Evolutionary conservation across 2,329 filamentous ascomycete genomes (phyloP), one percentile per base, ranked within the genome.

Genomic region (Aspergillus sp.): DNA sequence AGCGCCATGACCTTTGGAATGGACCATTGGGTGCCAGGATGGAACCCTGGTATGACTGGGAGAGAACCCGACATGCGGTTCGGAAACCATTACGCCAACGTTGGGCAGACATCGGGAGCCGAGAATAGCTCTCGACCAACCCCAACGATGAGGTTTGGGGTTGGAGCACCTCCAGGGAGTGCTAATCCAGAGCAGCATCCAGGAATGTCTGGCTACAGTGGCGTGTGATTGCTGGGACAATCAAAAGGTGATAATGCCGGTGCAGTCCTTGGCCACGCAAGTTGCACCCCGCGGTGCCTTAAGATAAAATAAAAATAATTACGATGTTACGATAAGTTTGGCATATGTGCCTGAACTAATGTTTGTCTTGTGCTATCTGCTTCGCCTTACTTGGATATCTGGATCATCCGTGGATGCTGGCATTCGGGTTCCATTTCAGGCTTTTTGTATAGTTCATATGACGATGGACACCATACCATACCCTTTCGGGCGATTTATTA

Each of bases 1-100:
- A 82, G 79, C 17, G 83, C 84, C 53, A 74, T 89, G 3, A 86
- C 84, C 0, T 72, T 83, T 3, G 87, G 86, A 1, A 85, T 89
- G 63, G 87, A 84, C 25, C 87, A 86, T 57, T 90, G 87, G 86
- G 67, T 64, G 19, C 71, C 69, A 27, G 61, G 63, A 39, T 76
- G 73, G 73, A 66, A 62, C 54, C 52, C 67, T 6, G 54, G 63
- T 25, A 57, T 73, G 1, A 44, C 66, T 15, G 54, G 47, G 6
- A 61, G 62, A 25, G 27, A 64, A 19, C 47, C 62, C 6, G 58
- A 59, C 25, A 58, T 62, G 54, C 60, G 57, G 23, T 65, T 60
- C 17, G 60, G 62, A 21, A 57, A 54, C 32, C 62, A 54, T 44
- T 56, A 58, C 3, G 13, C 59, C 19, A 49, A 21, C 23, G 32